Base-by-base conservation (phyloP, 129 eudicot genomes). In the Pseudognaphalium luteoalbum region DNA sequence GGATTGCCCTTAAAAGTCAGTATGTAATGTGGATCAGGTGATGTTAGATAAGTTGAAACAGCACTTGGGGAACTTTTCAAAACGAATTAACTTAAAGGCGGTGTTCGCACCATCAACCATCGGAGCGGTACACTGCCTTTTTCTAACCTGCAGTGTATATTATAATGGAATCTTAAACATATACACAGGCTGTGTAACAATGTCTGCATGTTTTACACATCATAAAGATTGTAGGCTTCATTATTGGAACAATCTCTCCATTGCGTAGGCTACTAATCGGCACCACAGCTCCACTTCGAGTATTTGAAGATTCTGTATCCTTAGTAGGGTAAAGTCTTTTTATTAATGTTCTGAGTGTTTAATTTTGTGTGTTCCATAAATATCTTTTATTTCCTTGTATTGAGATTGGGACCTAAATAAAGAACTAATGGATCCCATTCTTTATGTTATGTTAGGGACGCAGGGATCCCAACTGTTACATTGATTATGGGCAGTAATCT, bases 91-190 rank as follows among this genome's bases (percentile, higher is more conserved):
- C 82, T 70, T 89, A 78, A 84, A 84, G 87, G 77, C 79, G 10
- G 17, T 87, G 66, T 77, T 92, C 68, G 96, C 97, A 8, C 97
- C 96, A 71, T 92, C 97, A 22, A 92, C 93, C 10, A 75, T 25
- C 28, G 96, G 88, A 87, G 96, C 88, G 84, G 97, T 92, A 89
- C 64, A 29, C 33, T 10, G 21, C 25, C 25, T 59, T 39, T 22
- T 70, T 30, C 33, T 41, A 29, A 41, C 59, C 33, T 9, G 32
- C 44, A 14, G 5, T 59, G 9, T 56, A 19, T 56, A 56, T 56
- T 56, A 56, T 57, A 20, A 17, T 57, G 63, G 25, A 57, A 19
- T 21, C 10, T n/a, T 7, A 57, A 0, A 57, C 9, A 30, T 34
- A 52, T 71, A 65, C 2, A n/a, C 19, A 12, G 47, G 14, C 17